These are phyloP conservation scores for Przewalskia tangutica DNA, from an alignment of 257 asterid species.

Conservation along the genomic window DNA sequence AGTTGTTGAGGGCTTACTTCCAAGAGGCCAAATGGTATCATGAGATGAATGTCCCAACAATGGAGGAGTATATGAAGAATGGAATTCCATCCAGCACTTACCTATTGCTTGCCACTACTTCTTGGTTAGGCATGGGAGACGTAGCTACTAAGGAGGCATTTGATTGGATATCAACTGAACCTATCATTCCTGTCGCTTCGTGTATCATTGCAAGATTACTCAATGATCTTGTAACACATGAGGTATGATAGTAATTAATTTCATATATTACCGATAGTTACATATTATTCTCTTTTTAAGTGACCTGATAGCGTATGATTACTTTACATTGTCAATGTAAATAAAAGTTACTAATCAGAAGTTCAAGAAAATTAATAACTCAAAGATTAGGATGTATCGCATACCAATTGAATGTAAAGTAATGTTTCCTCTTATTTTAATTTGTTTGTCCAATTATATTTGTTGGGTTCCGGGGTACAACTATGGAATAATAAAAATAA, in stretches of 20 bases:
- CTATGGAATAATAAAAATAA: too few relatives aligned
- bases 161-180: constrained; percentile 22
- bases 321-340: too few relatives aligned
- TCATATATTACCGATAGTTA: too few relatives aligned
- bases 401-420: not conserved
- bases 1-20: constrained; percentile 10
- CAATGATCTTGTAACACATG: constrained; percentile 20
- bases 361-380: not conserved
- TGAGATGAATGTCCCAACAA: constrained; percentile 2
- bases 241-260: not conserved
- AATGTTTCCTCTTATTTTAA: not conserved
- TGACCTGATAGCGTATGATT: too few relatives aligned
- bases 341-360: too few relatives aligned
- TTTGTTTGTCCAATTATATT: not conserved
- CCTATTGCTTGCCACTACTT: not conserved
- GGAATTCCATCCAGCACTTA: not conserved
- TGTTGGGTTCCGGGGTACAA: too few relatives aligned
- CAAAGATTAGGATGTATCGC: not conserved
- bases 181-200: constrained; percentile 12
- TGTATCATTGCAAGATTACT: constrained; percentile 16
- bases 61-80: constrained; percentile 10
- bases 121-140: constrained; percentile 16
- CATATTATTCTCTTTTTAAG: too few relatives aligned
- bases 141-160: constrained; percentile 1
- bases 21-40: constrained; percentile 22